Evolutionary conservation across 2,329 filamentous ascomycete species (phyloP).

Genomic region (Tolypocladium tundrense): DNA sequence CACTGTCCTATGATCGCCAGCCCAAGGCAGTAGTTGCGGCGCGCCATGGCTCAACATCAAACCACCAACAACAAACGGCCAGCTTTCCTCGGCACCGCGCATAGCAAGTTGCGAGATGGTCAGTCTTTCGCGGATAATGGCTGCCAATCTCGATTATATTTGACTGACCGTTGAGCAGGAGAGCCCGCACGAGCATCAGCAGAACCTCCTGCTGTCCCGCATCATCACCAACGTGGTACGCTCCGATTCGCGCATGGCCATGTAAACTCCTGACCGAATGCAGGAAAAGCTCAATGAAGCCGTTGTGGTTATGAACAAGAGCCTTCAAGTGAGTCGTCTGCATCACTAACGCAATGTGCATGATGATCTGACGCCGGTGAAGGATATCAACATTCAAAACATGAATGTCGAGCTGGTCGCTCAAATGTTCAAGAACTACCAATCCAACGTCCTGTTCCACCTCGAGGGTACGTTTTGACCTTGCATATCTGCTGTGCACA

Average conservation of each 20-base stretch:
- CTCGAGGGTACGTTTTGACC: conserved; percentile 62
- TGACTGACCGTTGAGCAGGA: conserved; percentile 43
- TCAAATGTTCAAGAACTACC: conserved; percentile 99
- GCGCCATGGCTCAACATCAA: background rate
- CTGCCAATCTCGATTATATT: background rate
- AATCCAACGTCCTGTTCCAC: conserved; percentile 94
- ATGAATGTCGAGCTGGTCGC: conserved; percentile 98
- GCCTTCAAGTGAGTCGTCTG: conserved; percentile 54
- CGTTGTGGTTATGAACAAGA: conserved; percentile 84
- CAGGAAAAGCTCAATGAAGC: conserved; percentile 98
- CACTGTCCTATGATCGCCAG: background rate
- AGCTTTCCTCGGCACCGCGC: background rate
- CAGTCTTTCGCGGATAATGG: background rate
- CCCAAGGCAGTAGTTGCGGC: background rate
- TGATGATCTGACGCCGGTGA: background rate
- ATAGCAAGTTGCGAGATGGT: background rate
- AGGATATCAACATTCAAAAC: conserved; percentile 98
- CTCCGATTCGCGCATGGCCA: background rate
- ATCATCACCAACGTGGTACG: conserved; percentile 96
- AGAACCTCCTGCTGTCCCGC: conserved; percentile 82
- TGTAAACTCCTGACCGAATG: background rate
- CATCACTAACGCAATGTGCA: background rate
- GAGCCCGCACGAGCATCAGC: conserved; percentile 94
- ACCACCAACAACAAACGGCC: background rate
- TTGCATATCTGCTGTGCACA: background rate